Evolutionary conservation across 495 filamentous ascomycete genomes (phyloP).

Genomic region (Staphylotrichum longicolle): DNA sequence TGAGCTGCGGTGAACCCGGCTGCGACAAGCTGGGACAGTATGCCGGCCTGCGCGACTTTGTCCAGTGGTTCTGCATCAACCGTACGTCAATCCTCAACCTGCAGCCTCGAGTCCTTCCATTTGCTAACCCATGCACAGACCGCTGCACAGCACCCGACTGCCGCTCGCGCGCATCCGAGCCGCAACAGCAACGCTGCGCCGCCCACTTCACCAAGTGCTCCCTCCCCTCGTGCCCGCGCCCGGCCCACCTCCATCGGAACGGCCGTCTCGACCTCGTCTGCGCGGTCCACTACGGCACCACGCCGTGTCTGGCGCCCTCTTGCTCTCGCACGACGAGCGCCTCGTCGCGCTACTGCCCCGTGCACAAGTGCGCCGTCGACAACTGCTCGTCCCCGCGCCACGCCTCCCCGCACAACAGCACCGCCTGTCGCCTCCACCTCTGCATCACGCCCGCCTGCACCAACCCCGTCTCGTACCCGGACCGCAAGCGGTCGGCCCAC

Average conservation of each 20-base stretch:
- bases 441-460: neutral
- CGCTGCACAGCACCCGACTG: slow-evolving; percentile 16
- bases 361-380: slow-evolving; percentile 16
- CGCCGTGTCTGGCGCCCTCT: slow-evolving; percentile 7
- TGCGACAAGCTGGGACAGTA: slow-evolving; percentile 12
- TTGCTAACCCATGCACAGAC: slow-evolving; percentile 1
- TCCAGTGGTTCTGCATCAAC: slow-evolving; percentile 13
- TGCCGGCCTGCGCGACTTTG: neutral
- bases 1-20: slow-evolving; percentile 14
- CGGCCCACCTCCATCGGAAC: slow-evolving; percentile 17
- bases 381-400: neutral
- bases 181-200: slow-evolving; percentile 14
- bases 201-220: slow-evolving; percentile 15
- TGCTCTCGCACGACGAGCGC: slow-evolving; percentile 14
- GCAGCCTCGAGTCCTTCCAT: too few species aligned
- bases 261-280: slow-evolving; percentile 18
- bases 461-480: neutral
- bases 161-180: slow-evolving; percentile 7
- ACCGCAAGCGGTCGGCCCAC: neutral
- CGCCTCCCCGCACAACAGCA: neutral
- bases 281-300: slow-evolving; percentile 21
- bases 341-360: slow-evolving; percentile 14
- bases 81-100: neutral
- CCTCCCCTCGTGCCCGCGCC: slow-evolving; percentile 15
- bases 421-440: neutral